These are phyloP conservation scores for Dalbergia cultrata DNA, from an alignment of 306 rosid species.

Conservation along the genomic window DNA sequence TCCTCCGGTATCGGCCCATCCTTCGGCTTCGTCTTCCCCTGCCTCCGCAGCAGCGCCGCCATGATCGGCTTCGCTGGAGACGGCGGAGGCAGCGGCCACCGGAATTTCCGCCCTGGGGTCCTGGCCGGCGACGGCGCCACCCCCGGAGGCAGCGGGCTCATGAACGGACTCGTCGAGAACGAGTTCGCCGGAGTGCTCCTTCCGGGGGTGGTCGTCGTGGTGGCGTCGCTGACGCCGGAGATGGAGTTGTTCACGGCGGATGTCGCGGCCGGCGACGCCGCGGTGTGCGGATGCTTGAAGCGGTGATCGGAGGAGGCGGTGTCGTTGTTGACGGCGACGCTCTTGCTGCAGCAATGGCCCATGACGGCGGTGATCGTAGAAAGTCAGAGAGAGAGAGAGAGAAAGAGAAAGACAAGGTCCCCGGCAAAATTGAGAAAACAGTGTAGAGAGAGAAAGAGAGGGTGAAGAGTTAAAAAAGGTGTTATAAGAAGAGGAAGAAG, in stretches of 20 bases:
- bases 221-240: conserved; percentile 50
- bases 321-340: conserved; percentile 63
- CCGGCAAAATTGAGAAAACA: conserved; percentile 52
- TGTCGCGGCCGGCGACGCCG: neutral
- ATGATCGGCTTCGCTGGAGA: conserved; percentile 99
- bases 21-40: conserved; percentile 67
- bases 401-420: conserved; percentile 39
- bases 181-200: conserved; percentile 70
- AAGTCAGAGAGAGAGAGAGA: conserved; percentile 54
- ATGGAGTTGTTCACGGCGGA: conserved; percentile 29
- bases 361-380: conserved; percentile 52
- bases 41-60: conserved; percentile 71
- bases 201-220: conserved; percentile 50
- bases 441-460: conserved; percentile 8
- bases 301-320: conserved; percentile 46
- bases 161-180: conserved; percentile 70
- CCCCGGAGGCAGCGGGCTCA: conserved; percentile 83
- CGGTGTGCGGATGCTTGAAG: conserved; percentile 27
- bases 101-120: conserved; percentile 80
- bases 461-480: neutral
- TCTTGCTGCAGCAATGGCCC: conserved; percentile 91
- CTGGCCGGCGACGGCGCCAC: conserved; percentile 92
- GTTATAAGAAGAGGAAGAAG: neutral
- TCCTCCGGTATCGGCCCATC: conserved; percentile 94
- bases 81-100: conserved; percentile 96